Percentiles rank a stretch among this genome's conserved stretches.
Evolutionary conservation across 352 stramenopile genomes (phyloP).

Genomic region (Phytophthora podocarpi): DNA sequence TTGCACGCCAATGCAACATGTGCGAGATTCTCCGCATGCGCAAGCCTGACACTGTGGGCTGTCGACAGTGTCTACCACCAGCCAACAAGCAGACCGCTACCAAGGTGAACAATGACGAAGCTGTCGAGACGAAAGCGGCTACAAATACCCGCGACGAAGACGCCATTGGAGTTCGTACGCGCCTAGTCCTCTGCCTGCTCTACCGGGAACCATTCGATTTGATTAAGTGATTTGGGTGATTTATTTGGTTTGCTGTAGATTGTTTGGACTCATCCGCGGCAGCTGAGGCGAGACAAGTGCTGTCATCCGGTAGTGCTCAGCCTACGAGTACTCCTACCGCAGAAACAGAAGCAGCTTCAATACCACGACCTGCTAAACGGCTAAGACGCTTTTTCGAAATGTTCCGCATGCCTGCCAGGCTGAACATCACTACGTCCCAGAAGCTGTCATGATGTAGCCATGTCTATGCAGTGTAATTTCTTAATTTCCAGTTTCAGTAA

Average conservation of each 20-base stretch:
- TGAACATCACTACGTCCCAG: too few species aligned
- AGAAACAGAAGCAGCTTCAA: not conserved
- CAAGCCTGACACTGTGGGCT: constrained; percentile 22
- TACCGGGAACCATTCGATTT: too few species aligned
- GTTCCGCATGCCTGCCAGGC: too few species aligned
- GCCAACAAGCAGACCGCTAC: not conserved
- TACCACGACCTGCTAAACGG: constrained; percentile 3
- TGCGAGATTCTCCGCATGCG: constrained; percentile 35
- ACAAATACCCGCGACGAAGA: not conserved
- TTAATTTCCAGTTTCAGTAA: too few species aligned
- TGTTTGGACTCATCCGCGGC: too few species aligned
- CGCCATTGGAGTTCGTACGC: constrained; percentile 1
- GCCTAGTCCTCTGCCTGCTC: not conserved
- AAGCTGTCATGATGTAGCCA: constrained; percentile 12
- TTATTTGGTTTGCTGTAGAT: too few species aligned
- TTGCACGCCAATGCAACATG: constrained; percentile 13
- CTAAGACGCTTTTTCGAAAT: constrained; percentile 2
- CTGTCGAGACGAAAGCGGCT: not conserved
- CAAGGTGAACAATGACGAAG: not conserved
- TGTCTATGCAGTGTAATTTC: constrained; percentile 15
- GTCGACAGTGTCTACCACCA: constrained; percentile 24
- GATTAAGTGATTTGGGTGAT: too few species aligned
- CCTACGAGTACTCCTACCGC: not conserved
- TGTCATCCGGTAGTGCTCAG: not conserved
- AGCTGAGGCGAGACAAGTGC: not conserved